Evolutionary conservation across 805 yeast genomes (phyloP).

Genomic region (Ascoidea tarda): DNA sequence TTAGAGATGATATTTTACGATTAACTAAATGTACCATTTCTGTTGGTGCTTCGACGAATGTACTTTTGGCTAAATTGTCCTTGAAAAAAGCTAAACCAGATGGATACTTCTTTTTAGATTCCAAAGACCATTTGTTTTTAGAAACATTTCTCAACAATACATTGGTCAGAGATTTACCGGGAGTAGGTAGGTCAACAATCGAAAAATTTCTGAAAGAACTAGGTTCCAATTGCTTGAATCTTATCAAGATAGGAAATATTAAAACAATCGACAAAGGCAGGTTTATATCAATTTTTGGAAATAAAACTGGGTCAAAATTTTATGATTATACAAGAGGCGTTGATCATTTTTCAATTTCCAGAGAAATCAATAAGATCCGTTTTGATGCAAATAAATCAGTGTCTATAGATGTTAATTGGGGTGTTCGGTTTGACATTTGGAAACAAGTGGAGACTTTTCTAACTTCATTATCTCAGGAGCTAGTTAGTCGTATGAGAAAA

Average conservation of each 20-base stretch:
- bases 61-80: slow-evolving; percentile 66
- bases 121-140: slow-evolving; percentile 13
- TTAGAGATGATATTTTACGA: slow-evolving; percentile 26
- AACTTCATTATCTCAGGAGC: slow-evolving; percentile 40
- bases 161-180: slow-evolving; percentile 25
- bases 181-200: slow-evolving; percentile 20
- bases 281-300: slow-evolving; percentile 42
- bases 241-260: slow-evolving; percentile 19
- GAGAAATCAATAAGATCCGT: slow-evolving; percentile 25
- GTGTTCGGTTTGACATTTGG: slow-evolving; percentile 55
- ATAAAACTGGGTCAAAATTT: slow-evolving; percentile 54
- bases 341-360: slow-evolving; percentile 50
- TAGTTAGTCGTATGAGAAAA: slow-evolving; percentile 35
- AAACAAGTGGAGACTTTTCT: slow-evolving; percentile 55
- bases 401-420: slow-evolving; percentile 86
- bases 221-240: background rate
- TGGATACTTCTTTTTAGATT: slow-evolving; percentile 33
- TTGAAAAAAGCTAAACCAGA: slow-evolving; percentile 68
- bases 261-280: slow-evolving; percentile 19
- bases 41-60: slow-evolving; percentile 64
- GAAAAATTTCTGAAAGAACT: slow-evolving; percentile 10
- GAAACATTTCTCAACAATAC: slow-evolving; percentile 23
- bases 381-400: slow-evolving; percentile 52
- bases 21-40: slow-evolving; percentile 57
- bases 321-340: slow-evolving; percentile 47